Percentiles rank a stretch among this genome's conserved stretches.
phyloP scores from a whole-genome alignment of 805 yeast species.

The Saturnispora gosingensis region DNA sequence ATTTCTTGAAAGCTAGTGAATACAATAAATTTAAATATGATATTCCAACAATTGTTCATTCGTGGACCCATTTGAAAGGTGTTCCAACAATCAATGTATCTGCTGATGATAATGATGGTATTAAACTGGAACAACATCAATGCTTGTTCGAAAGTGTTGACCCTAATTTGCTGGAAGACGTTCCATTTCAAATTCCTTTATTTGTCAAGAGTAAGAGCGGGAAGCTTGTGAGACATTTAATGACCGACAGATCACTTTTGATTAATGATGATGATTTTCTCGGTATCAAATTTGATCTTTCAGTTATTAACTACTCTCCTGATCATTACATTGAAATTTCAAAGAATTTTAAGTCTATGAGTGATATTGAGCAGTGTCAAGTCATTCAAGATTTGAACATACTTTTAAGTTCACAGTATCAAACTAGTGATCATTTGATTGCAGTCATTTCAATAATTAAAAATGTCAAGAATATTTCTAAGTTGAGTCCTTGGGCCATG shows the following conservation, averaged over 20 bases:
- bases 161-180: slow-evolving; percentile 35
- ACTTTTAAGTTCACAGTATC: slow-evolving; percentile 28
- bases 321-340: slow-evolving; percentile 22
- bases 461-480: slow-evolving; percentile 19
- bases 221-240: slow-evolving; percentile 29
- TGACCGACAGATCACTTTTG: slow-evolving; percentile 34
- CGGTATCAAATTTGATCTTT: slow-evolving; percentile 36
- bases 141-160: slow-evolving; percentile 23
- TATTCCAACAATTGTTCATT: slow-evolving; percentile 41
- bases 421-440: slow-evolving; percentile 23
- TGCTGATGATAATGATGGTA: slow-evolving; percentile 25
- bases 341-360: slow-evolving; percentile 17
- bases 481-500: slow-evolving; percentile 28
- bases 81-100: slow-evolving; percentile 53
- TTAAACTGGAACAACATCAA: slow-evolving; percentile 34
- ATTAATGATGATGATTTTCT: slow-evolving; percentile 19
- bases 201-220: slow-evolving; percentile 31
- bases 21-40: slow-evolving; percentile 30
- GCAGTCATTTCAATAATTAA: slow-evolving; percentile 29
- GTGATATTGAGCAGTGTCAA: slow-evolving; percentile 28
- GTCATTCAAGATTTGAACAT: slow-evolving; percentile 34
- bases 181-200: slow-evolving; percentile 57
- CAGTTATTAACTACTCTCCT: slow-evolving; percentile 39
- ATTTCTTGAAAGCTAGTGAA: slow-evolving; percentile 22
- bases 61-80: slow-evolving; percentile 57